Evolutionary conservation across 768 basidiomycete species (phyloP).

Genomic region (Calocybe indica): DNA sequence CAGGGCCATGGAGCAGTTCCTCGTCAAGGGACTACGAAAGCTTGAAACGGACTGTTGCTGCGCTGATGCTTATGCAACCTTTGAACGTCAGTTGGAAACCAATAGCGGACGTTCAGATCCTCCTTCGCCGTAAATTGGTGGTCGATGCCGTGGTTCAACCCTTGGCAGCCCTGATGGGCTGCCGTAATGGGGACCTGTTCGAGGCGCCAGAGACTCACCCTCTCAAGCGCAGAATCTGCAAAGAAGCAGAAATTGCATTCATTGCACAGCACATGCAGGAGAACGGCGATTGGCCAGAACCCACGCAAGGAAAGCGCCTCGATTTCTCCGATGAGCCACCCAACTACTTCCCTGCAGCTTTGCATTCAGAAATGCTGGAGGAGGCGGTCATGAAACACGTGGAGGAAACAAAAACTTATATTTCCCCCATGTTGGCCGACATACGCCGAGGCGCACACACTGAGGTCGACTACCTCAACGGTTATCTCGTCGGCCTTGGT

Average conservation of each 20-base stretch:
- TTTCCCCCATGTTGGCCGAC: conserved; percentile 80
- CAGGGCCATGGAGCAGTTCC: conserved; percentile 27
- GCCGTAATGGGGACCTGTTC: conserved; percentile 75
- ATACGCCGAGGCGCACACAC: conserved; percentile 55
- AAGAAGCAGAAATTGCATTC: conserved; percentile 68
- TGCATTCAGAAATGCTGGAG: conserved; percentile 41
- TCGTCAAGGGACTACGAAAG: conserved; percentile 43
- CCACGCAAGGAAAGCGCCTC: conserved; percentile 8
- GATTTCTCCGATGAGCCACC: conserved; percentile 12
- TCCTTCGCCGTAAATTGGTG: conserved; percentile 75
- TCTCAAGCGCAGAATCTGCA: conserved; percentile 50
- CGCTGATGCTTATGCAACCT: conserved; percentile 46
- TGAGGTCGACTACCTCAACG: conserved; percentile 81
- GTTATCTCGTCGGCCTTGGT: conserved; percentile 69
- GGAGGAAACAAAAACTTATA: conserved; percentile 52
- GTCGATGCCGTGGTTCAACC: conserved; percentile 83
- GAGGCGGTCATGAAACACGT: conserved; percentile 56
- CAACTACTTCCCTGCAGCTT: conserved; percentile 37
- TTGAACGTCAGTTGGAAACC: conserved; percentile 64
- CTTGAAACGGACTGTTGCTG: conserved; percentile 64
- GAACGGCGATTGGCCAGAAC: conserved; percentile 20
- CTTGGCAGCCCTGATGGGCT: conserved; percentile 74
- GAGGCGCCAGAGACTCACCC: conserved; percentile 31
- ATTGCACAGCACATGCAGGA: conserved; percentile 35
- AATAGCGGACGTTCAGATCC: conserved; percentile 57